Percentiles rank a stretch among this genome's conserved stretches.
phyloP scores from a whole-genome alignment of 2,329 filamentous ascomycete species.

The Daldinia sp. region DNA sequence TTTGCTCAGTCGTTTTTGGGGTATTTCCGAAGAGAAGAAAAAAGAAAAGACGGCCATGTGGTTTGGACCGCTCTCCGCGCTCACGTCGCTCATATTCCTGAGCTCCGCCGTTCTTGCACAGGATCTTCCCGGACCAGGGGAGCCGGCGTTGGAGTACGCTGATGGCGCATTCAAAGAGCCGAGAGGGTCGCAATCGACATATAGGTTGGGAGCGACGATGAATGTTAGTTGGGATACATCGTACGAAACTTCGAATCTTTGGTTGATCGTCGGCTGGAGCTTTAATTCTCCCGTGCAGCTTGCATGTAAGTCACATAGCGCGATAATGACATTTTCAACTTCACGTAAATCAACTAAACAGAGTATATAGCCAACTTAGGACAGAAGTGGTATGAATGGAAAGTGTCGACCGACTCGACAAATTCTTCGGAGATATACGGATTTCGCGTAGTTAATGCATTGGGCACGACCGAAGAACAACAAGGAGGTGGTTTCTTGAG shows the following conservation, averaged over 20 bases:
- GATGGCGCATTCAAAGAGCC: constrained; percentile 44
- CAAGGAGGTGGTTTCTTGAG: constrained; percentile 43
- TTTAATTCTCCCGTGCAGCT: constrained; percentile 43
- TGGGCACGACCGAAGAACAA: constrained; percentile 35
- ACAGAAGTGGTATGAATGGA: constrained; percentile 44
- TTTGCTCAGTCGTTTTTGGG: neutral
- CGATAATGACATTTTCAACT: neutral
- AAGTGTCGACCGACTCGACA: constrained; percentile 43
- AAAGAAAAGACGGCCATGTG: constrained; percentile 19
- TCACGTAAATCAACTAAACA: neutral
- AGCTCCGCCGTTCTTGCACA: constrained; percentile 25
- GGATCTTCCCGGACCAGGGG: constrained; percentile 41
- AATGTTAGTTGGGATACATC: constrained; percentile 44
- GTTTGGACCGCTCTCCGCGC: constrained; percentile 22
- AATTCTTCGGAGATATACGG: constrained; percentile 46
- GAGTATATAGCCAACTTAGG: constrained; percentile 41
- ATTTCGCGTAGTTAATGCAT: constrained; percentile 44
- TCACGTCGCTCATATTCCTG: constrained; percentile 28
- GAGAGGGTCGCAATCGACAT: constrained; percentile 37
- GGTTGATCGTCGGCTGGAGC: constrained; percentile 43
- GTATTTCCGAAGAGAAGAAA: neutral
- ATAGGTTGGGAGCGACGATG: constrained; percentile 42
- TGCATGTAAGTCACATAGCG: constrained; percentile 35
- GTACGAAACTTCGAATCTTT: constrained; percentile 46
- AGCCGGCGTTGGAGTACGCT: constrained; percentile 37